Conservation (phyloP, 2,329 filamentous ascomycete species). For the Mycocentrospora acerina region DNA sequence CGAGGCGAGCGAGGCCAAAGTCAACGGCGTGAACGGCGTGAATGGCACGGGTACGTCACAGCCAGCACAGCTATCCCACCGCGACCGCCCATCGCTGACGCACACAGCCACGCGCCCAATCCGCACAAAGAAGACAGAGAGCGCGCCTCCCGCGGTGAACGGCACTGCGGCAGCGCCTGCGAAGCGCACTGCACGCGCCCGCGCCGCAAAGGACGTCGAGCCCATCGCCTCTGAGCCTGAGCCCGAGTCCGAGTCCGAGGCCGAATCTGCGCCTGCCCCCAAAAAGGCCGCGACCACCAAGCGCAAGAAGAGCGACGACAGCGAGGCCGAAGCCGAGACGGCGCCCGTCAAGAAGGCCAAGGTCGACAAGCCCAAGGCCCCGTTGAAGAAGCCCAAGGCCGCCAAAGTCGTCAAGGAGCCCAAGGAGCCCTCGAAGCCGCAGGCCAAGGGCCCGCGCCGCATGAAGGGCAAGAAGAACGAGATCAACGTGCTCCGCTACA, state of each 20-base stretch:
- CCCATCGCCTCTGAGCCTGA: conserved; percentile 16
- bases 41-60: conserved; percentile 37
- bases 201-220: conserved; percentile 22
- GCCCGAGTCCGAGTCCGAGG: conserved; percentile 7
- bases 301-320: conserved; percentile 35
- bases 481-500: conserved; percentile 65
- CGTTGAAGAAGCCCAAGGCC: conserved; percentile 17
- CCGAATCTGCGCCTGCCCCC: conserved; percentile 12
- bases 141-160: conserved; percentile 8
- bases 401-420: conserved; percentile 2
- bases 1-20: conserved; percentile 27
- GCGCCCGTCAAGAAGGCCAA: conserved; percentile 28
- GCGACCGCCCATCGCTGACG: conserved; percentile 20
- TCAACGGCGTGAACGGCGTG: conserved; percentile 10
- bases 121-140: conserved; percentile 31
- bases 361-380: conserved; percentile 16
- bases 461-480: conserved; percentile 39
- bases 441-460: conserved; percentile 36
- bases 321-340: conserved; percentile 17
- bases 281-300: conserved; percentile 24
- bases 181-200: conserved; percentile 13
- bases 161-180: conserved; percentile 8
- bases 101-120: conserved; percentile 18
- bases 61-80: conserved; percentile 9
- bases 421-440: conserved; percentile 18